These are phyloP conservation scores for Crucibulum laeve DNA, from an alignment of 768 basidiomycete species.

Conservation along the genomic window DNA sequence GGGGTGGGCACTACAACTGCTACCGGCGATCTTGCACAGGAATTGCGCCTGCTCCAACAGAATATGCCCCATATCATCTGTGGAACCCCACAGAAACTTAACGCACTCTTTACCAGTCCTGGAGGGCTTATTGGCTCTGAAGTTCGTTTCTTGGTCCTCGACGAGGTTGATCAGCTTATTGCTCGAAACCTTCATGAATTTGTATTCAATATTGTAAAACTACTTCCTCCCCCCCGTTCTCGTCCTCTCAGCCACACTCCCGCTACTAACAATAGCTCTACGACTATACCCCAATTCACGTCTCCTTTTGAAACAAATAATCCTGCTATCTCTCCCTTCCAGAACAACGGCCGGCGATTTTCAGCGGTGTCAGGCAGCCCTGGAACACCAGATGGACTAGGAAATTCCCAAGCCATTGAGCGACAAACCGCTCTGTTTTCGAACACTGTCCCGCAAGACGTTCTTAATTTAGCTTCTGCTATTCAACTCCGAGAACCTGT, in stretches of 20 bases:
- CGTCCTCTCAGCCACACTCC: slow-evolving; percentile 49
- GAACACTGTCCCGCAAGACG: slow-evolving; percentile 97
- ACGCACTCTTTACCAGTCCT: slow-evolving; percentile 81
- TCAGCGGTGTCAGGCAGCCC: slow-evolving; percentile 52
- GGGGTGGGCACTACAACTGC: slow-evolving; percentile 76
- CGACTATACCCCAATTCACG: slow-evolving; percentile 38
- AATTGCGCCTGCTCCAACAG: slow-evolving; percentile 80
- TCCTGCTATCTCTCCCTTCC: slow-evolving; percentile 30
- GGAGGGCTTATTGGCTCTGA: slow-evolving; percentile 78
- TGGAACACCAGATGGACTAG: slow-evolving; percentile 18
- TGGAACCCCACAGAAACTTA: slow-evolving; percentile 94
- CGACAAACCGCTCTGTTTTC: slow-evolving; percentile 94
- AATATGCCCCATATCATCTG: slow-evolving; percentile 94
- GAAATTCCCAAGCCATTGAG: slow-evolving; percentile 42
- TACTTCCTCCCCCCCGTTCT: slow-evolving; percentile 85
- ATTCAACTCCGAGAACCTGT: slow-evolving; percentile 96
- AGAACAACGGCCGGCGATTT: slow-evolving; percentile 49
- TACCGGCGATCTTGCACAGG: slow-evolving; percentile 62
- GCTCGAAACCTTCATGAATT: slow-evolving; percentile 95
- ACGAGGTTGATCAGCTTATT: slow-evolving; percentile 97
- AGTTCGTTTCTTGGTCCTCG: slow-evolving; percentile 90
- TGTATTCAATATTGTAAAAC: slow-evolving; percentile 89
- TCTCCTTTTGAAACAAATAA: slow-evolving; percentile 41
- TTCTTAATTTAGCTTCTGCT: slow-evolving; percentile 89
- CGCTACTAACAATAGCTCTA: slow-evolving; percentile 27